Base-by-base conservation (phyloP, 2,329 filamentous ascomycete genomes). In the Clonostachys rhizophaga region DNA sequence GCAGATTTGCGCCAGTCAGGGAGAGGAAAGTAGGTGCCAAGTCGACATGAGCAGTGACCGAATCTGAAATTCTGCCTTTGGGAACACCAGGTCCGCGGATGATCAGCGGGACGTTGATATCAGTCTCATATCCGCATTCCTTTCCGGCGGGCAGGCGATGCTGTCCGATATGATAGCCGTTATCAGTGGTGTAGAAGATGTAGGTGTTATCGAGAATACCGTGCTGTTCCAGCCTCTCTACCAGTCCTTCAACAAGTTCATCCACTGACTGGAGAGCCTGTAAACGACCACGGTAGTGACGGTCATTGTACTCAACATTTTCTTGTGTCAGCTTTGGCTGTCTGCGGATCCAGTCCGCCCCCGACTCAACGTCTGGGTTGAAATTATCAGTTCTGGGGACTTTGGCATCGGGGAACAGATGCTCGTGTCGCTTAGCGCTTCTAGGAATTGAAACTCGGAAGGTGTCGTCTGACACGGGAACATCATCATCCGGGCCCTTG, bases 301-400 rank as follows among this genome's bases (percentile, higher is more conserved):
- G 48, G 45, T 70, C 67, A 41, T 65, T 64, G 49, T 61, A 62
- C 1, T 54, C 61, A 5, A 70, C 52, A 4, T 56, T 55, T 5
- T 57, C 58, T 5, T 62, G 54, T 35, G 58, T 64, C 5, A 61
- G 50, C 44, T 54, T 59, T 2, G 65, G 62, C 12, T 74, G 64
- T 10, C 62, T 50, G 4, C 57, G 56, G 34, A 77, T 57, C 72
- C 74, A 78, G 34, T 63, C 68, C 10, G 65, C 72, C 9, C 70
- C 69, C 5, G 63, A 64, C 2, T 67, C 52, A 9, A 52, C 46
- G 17, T 59, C 57, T 0, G 84, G 83, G 58, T 88, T 88, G 66
- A 88, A 88, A 56, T 83, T 78, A 0, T 71, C 65, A 1, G 73
- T 82, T 14, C 85, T 67, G 0, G 86, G 85, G 1, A 88, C 75